Percentiles rank a stretch among this genome's conserved stretches.
These are phyloP conservation scores for Rhododendron kiyosumense DNA, from an alignment of 148 eudicot genomes.

Conservation along the genomic window DNA sequence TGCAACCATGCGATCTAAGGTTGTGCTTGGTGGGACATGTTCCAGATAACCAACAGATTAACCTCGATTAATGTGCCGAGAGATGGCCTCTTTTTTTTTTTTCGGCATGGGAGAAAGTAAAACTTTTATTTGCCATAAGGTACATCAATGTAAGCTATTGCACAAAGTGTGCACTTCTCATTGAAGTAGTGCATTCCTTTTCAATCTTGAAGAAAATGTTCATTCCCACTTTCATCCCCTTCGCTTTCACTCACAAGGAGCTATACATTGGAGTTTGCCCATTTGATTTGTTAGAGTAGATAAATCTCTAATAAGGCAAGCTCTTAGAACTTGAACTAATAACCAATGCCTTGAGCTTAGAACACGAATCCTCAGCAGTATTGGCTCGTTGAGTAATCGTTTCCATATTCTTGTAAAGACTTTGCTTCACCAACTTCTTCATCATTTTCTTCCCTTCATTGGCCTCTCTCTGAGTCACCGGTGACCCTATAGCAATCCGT, in stretches of 20 bases:
- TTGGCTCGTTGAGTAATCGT: conserved; percentile 72
- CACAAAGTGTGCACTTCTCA: not conserved
- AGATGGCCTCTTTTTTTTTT: not conserved
- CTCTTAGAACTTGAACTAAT: conserved; percentile 90
- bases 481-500: conserved; percentile 42
- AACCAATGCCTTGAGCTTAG: conserved; percentile 67
- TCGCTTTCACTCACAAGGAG: not conserved
- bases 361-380: conserved; percentile 37
- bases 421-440: conserved; percentile 78
- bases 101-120: not conserved
- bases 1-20: not conserved
- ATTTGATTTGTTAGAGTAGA: not conserved
- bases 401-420: conserved; percentile 76
- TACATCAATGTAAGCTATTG: not conserved
- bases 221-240: not conserved
- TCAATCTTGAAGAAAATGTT: not conserved
- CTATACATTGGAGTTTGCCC: not conserved
- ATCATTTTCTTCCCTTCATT: conserved; percentile 63
- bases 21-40: not conserved
- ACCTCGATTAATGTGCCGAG: not conserved
- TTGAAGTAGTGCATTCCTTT: not conserved
- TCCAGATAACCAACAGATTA: not conserved
- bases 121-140: not conserved
- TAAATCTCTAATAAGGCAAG: conserved; percentile 53
- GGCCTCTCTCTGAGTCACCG: conserved; percentile 30